These are phyloP conservation scores for Gamsiella multidivaricata DNA, from an alignment of 192 early-diverging fungal genomes.

Conservation along the genomic window DNA sequence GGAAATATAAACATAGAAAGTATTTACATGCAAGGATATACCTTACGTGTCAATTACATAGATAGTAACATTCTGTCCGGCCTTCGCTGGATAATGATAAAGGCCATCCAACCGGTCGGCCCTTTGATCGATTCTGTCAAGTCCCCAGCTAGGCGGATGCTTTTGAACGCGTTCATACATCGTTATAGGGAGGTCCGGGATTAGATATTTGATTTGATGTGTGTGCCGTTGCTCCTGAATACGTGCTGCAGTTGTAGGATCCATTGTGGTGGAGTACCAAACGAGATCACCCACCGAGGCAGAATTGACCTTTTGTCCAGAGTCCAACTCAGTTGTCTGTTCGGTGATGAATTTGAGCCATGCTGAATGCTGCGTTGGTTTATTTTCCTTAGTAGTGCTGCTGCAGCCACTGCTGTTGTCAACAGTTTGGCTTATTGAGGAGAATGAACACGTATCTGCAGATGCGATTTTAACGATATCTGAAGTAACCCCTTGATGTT, in stretches of 20 bases:
- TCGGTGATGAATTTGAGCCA: conserved; percentile 24
- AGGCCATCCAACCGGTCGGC: conserved; percentile 27
- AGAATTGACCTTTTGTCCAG: background rate
- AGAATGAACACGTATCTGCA: background rate
- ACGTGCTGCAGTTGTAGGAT: conserved; percentile 15
- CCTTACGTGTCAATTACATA: conserved; percentile 55
- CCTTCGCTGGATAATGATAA: conserved; percentile 33
- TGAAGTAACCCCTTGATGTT: background rate
- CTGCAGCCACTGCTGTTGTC: background rate
- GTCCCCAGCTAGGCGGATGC: conserved; percentile 43
- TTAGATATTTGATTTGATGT: conserved; percentile 38
- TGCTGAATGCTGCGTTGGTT: background rate
- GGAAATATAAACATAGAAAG: conserved; percentile 5
- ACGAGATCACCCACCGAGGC: conserved; percentile 19
- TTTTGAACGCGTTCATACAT: conserved; percentile 36
- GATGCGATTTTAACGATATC: conserved; percentile 4
- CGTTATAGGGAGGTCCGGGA: conserved; percentile 30
- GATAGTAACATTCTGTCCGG: conserved; percentile 48
- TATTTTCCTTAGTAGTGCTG: background rate
- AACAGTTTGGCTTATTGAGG: background rate
- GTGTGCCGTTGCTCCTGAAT: conserved; percentile 18
- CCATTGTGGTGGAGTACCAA: conserved; percentile 37
- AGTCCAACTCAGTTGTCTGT: background rate
- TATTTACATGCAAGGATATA: background rate
- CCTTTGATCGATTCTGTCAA: conserved; percentile 47